Evolutionary conservation across 2,329 filamentous ascomycete species (phyloP), one percentile per base, ranked within the genome.

Genomic region (Curvularia verruculosa): DNA sequence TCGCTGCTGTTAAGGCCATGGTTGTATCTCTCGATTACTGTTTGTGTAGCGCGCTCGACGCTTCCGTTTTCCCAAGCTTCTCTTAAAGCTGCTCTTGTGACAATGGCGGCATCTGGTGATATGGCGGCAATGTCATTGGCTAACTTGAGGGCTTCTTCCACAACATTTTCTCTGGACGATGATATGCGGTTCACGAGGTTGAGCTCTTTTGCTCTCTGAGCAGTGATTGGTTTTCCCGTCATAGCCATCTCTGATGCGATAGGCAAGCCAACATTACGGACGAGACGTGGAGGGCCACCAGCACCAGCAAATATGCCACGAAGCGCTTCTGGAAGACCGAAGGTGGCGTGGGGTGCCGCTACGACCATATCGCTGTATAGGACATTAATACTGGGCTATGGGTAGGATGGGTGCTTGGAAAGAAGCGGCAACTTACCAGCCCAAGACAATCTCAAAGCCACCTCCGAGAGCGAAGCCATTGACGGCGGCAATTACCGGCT

Each of bases 401-500:
- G 6, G 36, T 9, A 8, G 3, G 2, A 41, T 26, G 15, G 3
- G 9, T 1, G 5, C 1, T n/a, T 24, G 39, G 13, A 24, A 41
- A 24, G 23, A n/a, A 24, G 21, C 3, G 9, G 31, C 26, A 24
- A 72, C 77, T 34, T 70, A 84, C 82, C 82, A 85, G 48, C 83
- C 83, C 52, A 84, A 71, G 8, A 80, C 79, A 63, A 84, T 82
- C 72, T 86, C 84, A 61, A 85, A 85, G 0, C 84, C 84, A 4
- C 84, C 84, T 0, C 84, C 84, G 45, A 85, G 74, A 1, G 83
- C 83, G 58, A 82, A 79, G 0, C 84, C 84, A 71, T 86, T 87
- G 3, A 86, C 83, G 2, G 84, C 84, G 8, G 83, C 84, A 67
- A 87, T 84, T 44, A 87, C 78, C 1, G 84, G 84, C 71, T 87